phyloP scores from a whole-genome alignment of 805 yeast species.

The Saccharomycopsis schoenii region DNA sequence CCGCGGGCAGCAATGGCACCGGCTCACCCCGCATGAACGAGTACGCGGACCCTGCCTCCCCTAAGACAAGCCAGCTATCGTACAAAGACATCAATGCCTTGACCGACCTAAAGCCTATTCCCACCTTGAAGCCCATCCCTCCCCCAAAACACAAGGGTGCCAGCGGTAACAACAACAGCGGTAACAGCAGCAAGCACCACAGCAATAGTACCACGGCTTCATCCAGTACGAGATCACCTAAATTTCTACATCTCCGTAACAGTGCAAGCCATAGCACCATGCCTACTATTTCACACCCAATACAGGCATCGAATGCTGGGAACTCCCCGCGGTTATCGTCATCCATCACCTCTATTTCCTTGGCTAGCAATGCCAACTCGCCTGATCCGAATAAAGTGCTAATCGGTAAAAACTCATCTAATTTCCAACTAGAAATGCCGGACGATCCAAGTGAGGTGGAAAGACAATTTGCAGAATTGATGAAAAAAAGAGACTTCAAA shows the following conservation, averaged over 20 bases:
- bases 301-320: not conserved
- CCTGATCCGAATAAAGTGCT: slow-evolving; percentile 2
- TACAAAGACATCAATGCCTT: slow-evolving; percentile 17
- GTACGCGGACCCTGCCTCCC: slow-evolving; percentile 8
- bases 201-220: not conserved
- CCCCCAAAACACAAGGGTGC: not conserved
- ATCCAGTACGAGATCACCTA: not conserved
- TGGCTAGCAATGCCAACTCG: slow-evolving; percentile 8
- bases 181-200: not conserved
- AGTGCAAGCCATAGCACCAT: not conserved
- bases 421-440: slow-evolving; percentile 45
- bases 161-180: not conserved
- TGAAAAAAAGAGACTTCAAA: slow-evolving; percentile 75
- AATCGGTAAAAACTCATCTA: slow-evolving; percentile 3
- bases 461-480: slow-evolving; percentile 62
- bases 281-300: not conserved
- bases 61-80: slow-evolving; percentile 5
- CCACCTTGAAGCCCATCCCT: slow-evolving; percentile 7
- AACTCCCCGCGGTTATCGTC: not conserved
- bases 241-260: not conserved
- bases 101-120: slow-evolving; percentile 19
- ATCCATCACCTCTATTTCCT: not conserved
- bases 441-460: slow-evolving; percentile 56
- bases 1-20: not conserved
- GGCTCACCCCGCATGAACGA: not conserved